Evolutionary conservation across 768 basidiomycete species (phyloP), one percentile per base, ranked within the genome.

Genomic region (Lactifluus echinatus): DNA sequence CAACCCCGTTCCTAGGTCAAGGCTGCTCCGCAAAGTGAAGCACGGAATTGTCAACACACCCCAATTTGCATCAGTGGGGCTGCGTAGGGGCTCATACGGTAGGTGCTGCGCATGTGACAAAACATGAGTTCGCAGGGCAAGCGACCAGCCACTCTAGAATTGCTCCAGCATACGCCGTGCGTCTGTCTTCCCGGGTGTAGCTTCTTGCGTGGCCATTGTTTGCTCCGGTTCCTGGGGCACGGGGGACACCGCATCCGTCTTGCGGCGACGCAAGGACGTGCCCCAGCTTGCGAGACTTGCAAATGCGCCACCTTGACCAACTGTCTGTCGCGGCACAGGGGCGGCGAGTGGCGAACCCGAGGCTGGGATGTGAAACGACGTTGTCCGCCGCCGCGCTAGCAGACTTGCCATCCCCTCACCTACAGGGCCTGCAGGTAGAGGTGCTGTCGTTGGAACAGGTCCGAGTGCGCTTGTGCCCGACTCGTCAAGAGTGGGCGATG

Each of bases 341-440:
- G 17, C 71, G 62, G 42, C 60, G 49, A 55, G 63, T 55, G 60
- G 66, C 37, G 55, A 68, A 68, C 34, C 72, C 55, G 23, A 71
- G 29, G 19, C 56, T 55, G 82, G 69, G 39, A 79, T 66, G 45
- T 83, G 81, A 63, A 84, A 76, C 54, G 85, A 88, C 14, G 77
- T 73, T 39, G 84, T 82, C 57, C 84, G 73, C 52, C 80, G 73
- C 51, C 86, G 75, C 29, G 28, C 64, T 23, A 68, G 67, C 55
- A 67, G 66, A 46, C 66, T 79, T 3, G 76, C 69, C 72, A 87
- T 76, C 10, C 81, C 85, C 23, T 86, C 84, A 14, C 81, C 76
- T 7, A 81, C 73, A 0, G 82, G 82, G 44, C 76, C 85, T 46
- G 81, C 78, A 0, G 84, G 81, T 2, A 83, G 83, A 2, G 84